Evolutionary conservation across 345 rosid genomes (phyloP).

Genomic region (Ceriops zippeliana): DNA sequence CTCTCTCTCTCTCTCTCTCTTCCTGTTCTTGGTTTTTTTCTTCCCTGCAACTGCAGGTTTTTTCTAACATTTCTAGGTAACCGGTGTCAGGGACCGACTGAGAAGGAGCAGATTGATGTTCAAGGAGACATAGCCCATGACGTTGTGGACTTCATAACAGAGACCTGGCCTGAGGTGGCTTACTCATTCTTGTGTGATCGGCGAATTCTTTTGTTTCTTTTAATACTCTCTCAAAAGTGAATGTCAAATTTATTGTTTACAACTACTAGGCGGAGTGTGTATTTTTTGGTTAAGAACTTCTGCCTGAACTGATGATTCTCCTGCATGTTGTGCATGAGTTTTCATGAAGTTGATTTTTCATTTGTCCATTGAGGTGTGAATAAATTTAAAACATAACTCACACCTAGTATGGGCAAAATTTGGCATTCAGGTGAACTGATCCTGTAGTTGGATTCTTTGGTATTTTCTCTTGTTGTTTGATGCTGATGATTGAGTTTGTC

Average conservation of each 20-base stretch:
- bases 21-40: background rate
- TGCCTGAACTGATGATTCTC: background rate
- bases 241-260: background rate
- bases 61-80: background rate
- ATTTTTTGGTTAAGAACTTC: conserved; percentile 10
- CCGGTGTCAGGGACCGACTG: conserved; percentile 79
- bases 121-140: conserved; percentile 27
- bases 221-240: background rate
- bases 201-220: background rate
- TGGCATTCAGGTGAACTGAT: background rate
- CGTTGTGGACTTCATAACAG: conserved; percentile 16
- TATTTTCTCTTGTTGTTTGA: no score
- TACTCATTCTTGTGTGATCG: conserved; percentile 3
- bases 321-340: background rate
- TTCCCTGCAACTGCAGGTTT: no score
- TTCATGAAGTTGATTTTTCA: background rate
- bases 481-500: no score
- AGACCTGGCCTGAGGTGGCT: conserved; percentile 30
- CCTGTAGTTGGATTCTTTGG: no score
- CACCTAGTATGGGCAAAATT: background rate
- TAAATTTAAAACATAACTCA: background rate
- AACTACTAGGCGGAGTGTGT: background rate
- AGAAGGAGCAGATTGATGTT: conserved; percentile 84
- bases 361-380: background rate
- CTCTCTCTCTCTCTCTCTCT: background rate